Conservation (phyloP, 352 stramenopile genomes). For the Phytophthora sp. region DNA sequence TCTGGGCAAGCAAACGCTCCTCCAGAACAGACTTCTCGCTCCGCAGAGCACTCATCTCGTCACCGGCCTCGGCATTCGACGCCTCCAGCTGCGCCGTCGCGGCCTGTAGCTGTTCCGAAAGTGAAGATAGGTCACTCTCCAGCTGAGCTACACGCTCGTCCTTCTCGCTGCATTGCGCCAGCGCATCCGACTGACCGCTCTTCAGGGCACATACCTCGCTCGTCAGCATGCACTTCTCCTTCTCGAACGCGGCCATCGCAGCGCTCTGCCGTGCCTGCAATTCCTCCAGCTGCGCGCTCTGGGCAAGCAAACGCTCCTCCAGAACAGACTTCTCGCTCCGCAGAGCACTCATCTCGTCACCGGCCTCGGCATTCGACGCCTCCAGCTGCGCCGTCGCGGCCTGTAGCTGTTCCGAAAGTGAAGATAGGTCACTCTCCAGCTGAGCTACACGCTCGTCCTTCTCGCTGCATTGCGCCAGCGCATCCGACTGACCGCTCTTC, state of each 20-base stretch:
- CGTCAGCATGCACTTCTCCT: conserved; percentile 33
- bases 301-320: conserved; percentile 21
- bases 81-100: too few relatives aligned
- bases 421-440: conserved; percentile 14
- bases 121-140: too few relatives aligned
- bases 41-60: too few relatives aligned
- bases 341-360: conserved; percentile 32
- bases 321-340: conserved; percentile 23
- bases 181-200: conserved; percentile 14
- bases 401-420: conserved; percentile 2
- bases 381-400: conserved; percentile 22
- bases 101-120: too few relatives aligned
- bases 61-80: too few relatives aligned
- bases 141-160: neutral
- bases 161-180: conserved; percentile 22
- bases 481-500: conserved; percentile 12
- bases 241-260: conserved; percentile 24
- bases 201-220: conserved; percentile 29
- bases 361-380: conserved; percentile 23
- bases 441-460: conserved; percentile 13
- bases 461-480: conserved; percentile 8
- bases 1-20: too few relatives aligned
- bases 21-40: too few relatives aligned
- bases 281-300: conserved; percentile 18
- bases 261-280: conserved; percentile 16